Conservation (phyloP, 768 basidiomycete species). For the Russula olivacea region DNA sequence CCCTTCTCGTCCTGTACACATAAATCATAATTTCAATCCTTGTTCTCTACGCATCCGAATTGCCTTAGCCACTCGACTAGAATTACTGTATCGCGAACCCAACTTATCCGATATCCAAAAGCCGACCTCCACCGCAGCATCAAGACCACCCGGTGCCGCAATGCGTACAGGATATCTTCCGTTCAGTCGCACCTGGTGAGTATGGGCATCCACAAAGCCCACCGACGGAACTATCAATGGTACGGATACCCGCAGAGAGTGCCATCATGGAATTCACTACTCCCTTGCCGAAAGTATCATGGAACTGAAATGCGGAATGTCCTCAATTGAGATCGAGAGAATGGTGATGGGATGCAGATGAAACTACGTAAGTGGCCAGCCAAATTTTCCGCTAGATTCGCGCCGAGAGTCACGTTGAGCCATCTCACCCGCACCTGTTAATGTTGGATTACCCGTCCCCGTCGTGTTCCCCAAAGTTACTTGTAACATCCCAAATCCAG, state of each 20-base stretch:
- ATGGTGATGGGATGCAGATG: background rate
- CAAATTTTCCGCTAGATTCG: slow-evolving; percentile 57
- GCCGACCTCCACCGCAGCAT: slow-evolving; percentile 65
- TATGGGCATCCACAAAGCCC: too few species aligned
- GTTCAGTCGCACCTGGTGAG: too few species aligned
- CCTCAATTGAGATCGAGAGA: background rate
- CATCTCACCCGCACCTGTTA: slow-evolving; percentile 53
- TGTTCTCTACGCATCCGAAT: too few species aligned
- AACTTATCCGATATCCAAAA: slow-evolving; percentile 74
- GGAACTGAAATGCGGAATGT: slow-evolving; percentile 50
- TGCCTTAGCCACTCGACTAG: too few species aligned
- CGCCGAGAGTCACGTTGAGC: slow-evolving; percentile 59
- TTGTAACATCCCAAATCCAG: slow-evolving; percentile 98
- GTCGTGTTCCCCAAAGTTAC: slow-evolving; percentile 78
- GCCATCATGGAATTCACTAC: slow-evolving; percentile 70
- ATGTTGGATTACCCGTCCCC: slow-evolving; percentile 78
- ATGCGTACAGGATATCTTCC: slow-evolving; percentile 83
- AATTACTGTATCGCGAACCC: slow-evolving; percentile 58
- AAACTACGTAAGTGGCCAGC: slow-evolving; percentile 54
- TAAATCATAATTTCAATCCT: too few species aligned
- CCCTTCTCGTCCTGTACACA: too few species aligned
- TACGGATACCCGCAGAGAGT: slow-evolving; percentile 66
- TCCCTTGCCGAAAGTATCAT: slow-evolving; percentile 85
- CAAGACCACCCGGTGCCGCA: slow-evolving; percentile 59
- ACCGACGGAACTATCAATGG: slow-evolving; percentile 82